Evolutionary conservation across 352 stramenopile genomes (phyloP).

Genomic region (Phytophthora hybrid): DNA sequence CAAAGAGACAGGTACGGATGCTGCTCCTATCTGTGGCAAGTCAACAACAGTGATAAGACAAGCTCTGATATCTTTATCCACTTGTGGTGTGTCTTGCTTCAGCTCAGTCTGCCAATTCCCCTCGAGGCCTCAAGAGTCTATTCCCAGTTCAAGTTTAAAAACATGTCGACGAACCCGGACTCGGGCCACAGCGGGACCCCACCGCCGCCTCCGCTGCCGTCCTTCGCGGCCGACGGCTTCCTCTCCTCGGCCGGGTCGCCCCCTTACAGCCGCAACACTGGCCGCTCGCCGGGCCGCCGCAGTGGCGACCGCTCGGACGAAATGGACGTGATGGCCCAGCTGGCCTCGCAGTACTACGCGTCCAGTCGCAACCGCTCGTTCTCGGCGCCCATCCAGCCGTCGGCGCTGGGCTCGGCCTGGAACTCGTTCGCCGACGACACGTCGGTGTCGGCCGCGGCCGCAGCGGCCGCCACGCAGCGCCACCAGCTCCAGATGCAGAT

Average conservation of each 20-base stretch:
- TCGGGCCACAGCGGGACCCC: slow-evolving; percentile 23
- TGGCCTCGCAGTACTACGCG: slow-evolving; percentile 85
- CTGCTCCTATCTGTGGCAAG: neutral
- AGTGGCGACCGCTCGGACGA: slow-evolving; percentile 37
- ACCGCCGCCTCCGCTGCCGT: slow-evolving; percentile 36
- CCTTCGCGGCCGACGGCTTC: slow-evolving; percentile 42
- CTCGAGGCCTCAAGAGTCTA: slow-evolving; percentile 20
- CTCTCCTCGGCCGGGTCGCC: slow-evolving; percentile 35
- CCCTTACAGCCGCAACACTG: slow-evolving; percentile 34
- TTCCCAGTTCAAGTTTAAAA: slow-evolving; percentile 2
- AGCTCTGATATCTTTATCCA: slow-evolving; percentile 22
- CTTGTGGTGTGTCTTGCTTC: no score
- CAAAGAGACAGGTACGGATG: slow-evolving; percentile 40
- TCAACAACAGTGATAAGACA: slow-evolving; percentile 18
- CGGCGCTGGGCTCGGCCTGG: slow-evolving; percentile 66
- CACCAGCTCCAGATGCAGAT: slow-evolving; percentile 38
- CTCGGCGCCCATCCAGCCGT: slow-evolving; percentile 73
- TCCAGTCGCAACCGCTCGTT: slow-evolving; percentile 74
- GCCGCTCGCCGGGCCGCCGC: slow-evolving; percentile 14
- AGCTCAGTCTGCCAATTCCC: slow-evolving; percentile 32
- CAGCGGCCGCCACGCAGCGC: slow-evolving; percentile 25
- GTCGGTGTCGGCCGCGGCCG: slow-evolving; percentile 30
- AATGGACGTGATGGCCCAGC: slow-evolving; percentile 86
- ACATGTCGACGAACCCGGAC: slow-evolving; percentile 31
- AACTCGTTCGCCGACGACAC: slow-evolving; percentile 65